Evolutionary conservation across 345 rosid genomes (phyloP).

Genomic region (Gossypium longicalyx): DNA sequence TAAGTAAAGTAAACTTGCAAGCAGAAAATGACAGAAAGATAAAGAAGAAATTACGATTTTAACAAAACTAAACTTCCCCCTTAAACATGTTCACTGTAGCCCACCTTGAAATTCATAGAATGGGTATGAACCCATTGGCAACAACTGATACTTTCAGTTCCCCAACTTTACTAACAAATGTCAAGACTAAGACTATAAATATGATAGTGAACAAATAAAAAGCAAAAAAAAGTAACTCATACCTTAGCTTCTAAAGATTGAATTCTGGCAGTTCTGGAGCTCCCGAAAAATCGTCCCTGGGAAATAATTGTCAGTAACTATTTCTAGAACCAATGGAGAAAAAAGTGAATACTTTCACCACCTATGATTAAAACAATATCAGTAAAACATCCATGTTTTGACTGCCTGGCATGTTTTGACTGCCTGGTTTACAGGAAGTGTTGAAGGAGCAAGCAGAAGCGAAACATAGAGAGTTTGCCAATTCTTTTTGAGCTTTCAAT

Average conservation of each 20-base stretch:
- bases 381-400: neutral
- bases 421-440: constrained; percentile 40
- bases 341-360: neutral
- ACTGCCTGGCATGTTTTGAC: constrained; percentile 30
- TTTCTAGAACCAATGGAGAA: constrained; percentile 20
- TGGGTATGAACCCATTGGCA: neutral
- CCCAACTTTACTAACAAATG: neutral
- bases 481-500: too few species aligned
- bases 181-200: neutral
- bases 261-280: constrained; percentile 37
- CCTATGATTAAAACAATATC: neutral
- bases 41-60: neutral
- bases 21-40: neutral
- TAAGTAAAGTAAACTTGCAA: neutral
- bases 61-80: neutral
- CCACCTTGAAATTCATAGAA: constrained; percentile 3
- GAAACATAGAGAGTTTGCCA: constrained; percentile 39
- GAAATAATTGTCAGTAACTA: constrained; percentile 30
- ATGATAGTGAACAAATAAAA: neutral
- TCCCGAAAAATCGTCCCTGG: constrained; percentile 38
- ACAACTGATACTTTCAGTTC: neutral
- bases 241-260: constrained; percentile 66
- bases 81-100: neutral
- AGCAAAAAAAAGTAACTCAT: constrained; percentile 10
- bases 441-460: constrained; percentile 33